These are phyloP conservation scores for Beauveria varroae DNA, from an alignment of 2,329 filamentous ascomycete genomes.

Conservation along the genomic window DNA sequence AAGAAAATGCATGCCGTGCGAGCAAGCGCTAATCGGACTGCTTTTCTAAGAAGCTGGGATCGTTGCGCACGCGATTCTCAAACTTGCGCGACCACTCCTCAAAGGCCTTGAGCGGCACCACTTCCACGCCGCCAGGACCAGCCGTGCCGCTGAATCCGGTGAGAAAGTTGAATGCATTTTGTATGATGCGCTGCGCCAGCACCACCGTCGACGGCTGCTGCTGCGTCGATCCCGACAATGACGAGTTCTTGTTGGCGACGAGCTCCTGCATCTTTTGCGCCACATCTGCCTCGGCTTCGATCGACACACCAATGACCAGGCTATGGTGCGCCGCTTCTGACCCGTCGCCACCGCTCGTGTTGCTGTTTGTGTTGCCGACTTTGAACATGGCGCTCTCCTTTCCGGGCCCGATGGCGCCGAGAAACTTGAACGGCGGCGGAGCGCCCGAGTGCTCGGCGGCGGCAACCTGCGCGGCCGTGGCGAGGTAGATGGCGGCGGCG, in stretches of 20 bases:
- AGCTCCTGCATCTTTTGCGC: constrained; percentile 59
- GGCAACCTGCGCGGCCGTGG: constrained; percentile 39
- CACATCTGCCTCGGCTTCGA: constrained; percentile 71
- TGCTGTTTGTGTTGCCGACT: constrained; percentile 36
- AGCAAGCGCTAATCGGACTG: constrained; percentile 20
- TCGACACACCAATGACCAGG: constrained; percentile 70
- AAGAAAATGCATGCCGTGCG: no score
- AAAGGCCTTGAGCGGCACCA: constrained; percentile 90
- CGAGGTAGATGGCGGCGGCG: constrained; percentile 85
- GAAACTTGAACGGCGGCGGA: constrained; percentile 61
- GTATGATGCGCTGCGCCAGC: constrained; percentile 87
- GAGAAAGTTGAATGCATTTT: constrained; percentile 95
- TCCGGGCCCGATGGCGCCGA: constrained; percentile 81
- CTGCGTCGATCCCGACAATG: constrained; percentile 15
- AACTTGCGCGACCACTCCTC: constrained; percentile 99
- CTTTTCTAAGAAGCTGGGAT: constrained; percentile 83
- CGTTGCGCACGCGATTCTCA: constrained; percentile 73
- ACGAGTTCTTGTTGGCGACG: constrained; percentile 23
- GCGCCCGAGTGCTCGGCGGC: constrained; percentile 22
- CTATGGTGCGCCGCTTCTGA: constrained; percentile 19
- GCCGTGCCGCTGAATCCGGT: constrained; percentile 70
- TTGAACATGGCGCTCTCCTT: constrained; percentile 93
- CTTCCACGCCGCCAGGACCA: constrained; percentile 60
- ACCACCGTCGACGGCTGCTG: constrained; percentile 58
- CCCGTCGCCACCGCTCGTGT: not conserved